These are phyloP conservation scores for Caloboletus inedulis DNA, from an alignment of 1,284 basidiomycete species.

Conservation along the genomic window DNA sequence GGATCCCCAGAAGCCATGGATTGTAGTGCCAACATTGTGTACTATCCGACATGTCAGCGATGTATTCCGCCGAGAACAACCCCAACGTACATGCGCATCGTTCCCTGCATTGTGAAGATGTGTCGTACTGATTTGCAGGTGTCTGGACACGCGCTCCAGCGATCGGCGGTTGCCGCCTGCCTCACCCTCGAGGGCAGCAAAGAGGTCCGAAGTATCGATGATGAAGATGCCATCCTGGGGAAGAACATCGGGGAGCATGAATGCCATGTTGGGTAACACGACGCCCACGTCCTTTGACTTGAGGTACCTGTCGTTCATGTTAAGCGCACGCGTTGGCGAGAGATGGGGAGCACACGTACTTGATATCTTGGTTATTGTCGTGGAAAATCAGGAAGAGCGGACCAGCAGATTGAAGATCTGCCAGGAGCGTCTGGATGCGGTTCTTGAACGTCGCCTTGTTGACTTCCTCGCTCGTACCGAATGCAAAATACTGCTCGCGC, in stretches of 20 bases:
- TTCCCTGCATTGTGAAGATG: slow-evolving; percentile 83
- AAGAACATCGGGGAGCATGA: slow-evolving; percentile 52
- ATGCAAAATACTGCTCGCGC: slow-evolving; percentile 55
- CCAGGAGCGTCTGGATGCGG: slow-evolving; percentile 51
- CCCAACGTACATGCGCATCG: slow-evolving; percentile 66
- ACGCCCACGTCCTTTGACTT: slow-evolving; percentile 48
- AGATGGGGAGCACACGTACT: slow-evolving; percentile 39
- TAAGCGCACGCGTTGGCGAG: neutral
- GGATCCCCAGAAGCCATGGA: slow-evolving; percentile 69
- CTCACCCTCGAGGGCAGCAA: slow-evolving; percentile 65
- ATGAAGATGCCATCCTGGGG: slow-evolving; percentile 57
- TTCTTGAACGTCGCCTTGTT: slow-evolving; percentile 50
- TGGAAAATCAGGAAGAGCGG: slow-evolving; percentile 81
- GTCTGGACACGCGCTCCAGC: slow-evolving; percentile 57
- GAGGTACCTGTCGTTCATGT: slow-evolving; percentile 45
- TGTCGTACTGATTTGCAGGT: slow-evolving; percentile 54
- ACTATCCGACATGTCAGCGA: slow-evolving; percentile 40
- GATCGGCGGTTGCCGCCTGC: slow-evolving; percentile 47
- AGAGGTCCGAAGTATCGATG: slow-evolving; percentile 72
- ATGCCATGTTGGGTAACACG: slow-evolving; percentile 49
- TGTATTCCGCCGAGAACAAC: neutral
- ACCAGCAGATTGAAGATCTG: slow-evolving; percentile 41
- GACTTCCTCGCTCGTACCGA: slow-evolving; percentile 58
- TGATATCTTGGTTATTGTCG: slow-evolving; percentile 69
- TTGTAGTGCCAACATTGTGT: slow-evolving; percentile 59